Evolutionary conservation across 495 filamentous ascomycete genomes (phyloP), one percentile per base, ranked within the genome.

Genomic region (Lophiostoma macrostomum): DNA sequence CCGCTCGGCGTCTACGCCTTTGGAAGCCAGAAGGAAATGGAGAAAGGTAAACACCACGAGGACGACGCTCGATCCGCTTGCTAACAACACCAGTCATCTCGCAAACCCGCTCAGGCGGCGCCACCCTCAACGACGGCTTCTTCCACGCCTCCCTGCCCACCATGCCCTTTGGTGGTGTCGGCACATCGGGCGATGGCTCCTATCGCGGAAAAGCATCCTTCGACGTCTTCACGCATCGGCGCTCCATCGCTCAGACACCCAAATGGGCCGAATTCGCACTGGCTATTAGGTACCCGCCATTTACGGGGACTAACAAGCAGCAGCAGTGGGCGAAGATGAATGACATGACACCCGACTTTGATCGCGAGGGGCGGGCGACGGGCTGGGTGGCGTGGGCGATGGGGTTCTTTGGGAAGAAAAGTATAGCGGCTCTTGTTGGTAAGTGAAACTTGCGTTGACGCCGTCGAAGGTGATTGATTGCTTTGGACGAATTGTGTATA

Each of bases 121-220:
- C 64, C 31, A 56, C 46, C 30, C n/a, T 68, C 47, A 71, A 73
- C 57, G 66, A 71, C 69, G 74, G 84, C 42, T 87, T 81, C 61
- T 83, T 89, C 70, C 91, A 96, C 72, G 85, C 77, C 39, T 76
- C 74, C 2, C 80, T 95, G 56, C 79, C 83, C 18, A 88, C 83
- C 7, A 72, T 95, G 3, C 75, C 88, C 43, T 96, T 98, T 65
- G 93, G 93, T 55, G 91, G 91, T 63, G 86, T 98, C 25, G 93
- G 93, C 50, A 81, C 88, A 60, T 87, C 82, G 51, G 91, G 93
- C 49, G 76, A 78, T 60, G 93, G 93, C 44, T 75, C 81, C 8
- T 96, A 96, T 74, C 82, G 87, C 61, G 93, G 93, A 53, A 80
- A 81, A 66, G 76, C 86, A 39, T 85, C 81, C 41, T 95, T 94